Evolutionary conservation across 768 basidiomycete species (phyloP), one percentile per base, ranked within the genome.

Genomic region (Lactifluus subvellereus): DNA sequence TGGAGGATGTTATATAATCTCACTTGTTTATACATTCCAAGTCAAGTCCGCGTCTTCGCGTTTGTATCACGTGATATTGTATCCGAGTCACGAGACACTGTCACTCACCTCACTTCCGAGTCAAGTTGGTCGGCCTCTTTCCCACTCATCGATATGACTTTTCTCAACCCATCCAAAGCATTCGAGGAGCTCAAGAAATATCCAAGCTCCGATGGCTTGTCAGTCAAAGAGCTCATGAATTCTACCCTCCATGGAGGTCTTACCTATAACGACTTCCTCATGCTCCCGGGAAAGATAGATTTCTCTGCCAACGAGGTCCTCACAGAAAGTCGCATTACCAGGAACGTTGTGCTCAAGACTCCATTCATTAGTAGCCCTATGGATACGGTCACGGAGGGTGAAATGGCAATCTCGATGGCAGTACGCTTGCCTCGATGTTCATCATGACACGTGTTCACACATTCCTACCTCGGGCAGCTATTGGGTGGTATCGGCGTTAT

Each of bases 361-460:
- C 97, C 96, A 0, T 96, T 99, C 77, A 80, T 98, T 79, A 96
- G 93, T 74, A 95, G 92, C 56, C 96, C 97, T 16, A 99, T 99
- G 97, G 97, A 99, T 78, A 99, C 97, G 50, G 97, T 98, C 69
- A 98, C 97, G 1, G 97, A 98, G 76, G 85, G 82, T 58, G 86
- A 91, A 63, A 96, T 95, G 91, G 93, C 92, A 35, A 93, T 96
- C 72, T 79, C 87, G 54, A 86, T 96, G 82, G 93, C 94, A 75
- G 91, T 94, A 88, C 76, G 59, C 67, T 27, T 61, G 14, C 61
- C 38, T 43, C 51, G 56, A 51, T 50, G 35, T 56, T 33, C 32
- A 52, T 38, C 53, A 40, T 61, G 32, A 13, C 52, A 13, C 14
- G 2, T n/a, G 6, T 61, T 66, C 57, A 52, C 61, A 57, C 68